phyloP scores from a whole-genome alignment of 31 red algal species.

The Endocladia muricata region DNA sequence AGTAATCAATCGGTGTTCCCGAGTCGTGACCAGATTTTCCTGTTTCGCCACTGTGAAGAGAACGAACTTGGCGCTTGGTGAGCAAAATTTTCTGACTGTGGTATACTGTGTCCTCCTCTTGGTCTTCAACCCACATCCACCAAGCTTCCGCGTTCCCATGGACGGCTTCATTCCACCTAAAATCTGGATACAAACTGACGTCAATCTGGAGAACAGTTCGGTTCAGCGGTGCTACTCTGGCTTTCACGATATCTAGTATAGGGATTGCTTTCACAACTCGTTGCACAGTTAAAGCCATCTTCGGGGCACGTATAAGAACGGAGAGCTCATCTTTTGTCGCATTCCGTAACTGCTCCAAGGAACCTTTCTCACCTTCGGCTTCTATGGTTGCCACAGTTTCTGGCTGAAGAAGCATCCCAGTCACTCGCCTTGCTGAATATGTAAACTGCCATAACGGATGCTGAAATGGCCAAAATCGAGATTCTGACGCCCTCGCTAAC shows the following conservation, averaged over 20 bases:
- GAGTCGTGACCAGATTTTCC: neutral
- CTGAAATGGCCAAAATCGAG: constrained; percentile 89
- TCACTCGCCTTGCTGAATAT: constrained; percentile 34
- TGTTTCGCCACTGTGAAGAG: constrained; percentile 4
- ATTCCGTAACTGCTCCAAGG: constrained; percentile 33
- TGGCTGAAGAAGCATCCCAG: constrained; percentile 32
- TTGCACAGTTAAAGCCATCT: constrained; percentile 45
- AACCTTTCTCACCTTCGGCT: constrained; percentile 17
- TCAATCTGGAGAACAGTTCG: constrained; percentile 59
- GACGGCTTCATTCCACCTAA: constrained; percentile 73
- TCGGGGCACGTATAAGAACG: constrained; percentile 60
- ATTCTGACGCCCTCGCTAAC: constrained; percentile 78
- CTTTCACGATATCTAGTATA: constrained; percentile 42
- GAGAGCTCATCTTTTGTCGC: constrained; percentile 49
- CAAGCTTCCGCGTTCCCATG: constrained; percentile 78
- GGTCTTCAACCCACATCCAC: constrained; percentile 97
- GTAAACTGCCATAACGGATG: constrained; percentile 86
- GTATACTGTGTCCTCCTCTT: constrained; percentile 83
- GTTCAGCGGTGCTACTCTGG: constrained; percentile 37
- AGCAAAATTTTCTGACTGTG: constrained; percentile 82
- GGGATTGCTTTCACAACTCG: constrained; percentile 55
- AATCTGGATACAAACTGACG: constrained; percentile 37
- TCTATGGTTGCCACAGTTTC: constrained; percentile 71
- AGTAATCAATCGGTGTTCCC: constrained; percentile 18
- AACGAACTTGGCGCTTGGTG: constrained; percentile 55